Base-by-base conservation (phyloP, 192 early-diverging fungal genomes). In the Paraglomus brasilianum region DNA sequence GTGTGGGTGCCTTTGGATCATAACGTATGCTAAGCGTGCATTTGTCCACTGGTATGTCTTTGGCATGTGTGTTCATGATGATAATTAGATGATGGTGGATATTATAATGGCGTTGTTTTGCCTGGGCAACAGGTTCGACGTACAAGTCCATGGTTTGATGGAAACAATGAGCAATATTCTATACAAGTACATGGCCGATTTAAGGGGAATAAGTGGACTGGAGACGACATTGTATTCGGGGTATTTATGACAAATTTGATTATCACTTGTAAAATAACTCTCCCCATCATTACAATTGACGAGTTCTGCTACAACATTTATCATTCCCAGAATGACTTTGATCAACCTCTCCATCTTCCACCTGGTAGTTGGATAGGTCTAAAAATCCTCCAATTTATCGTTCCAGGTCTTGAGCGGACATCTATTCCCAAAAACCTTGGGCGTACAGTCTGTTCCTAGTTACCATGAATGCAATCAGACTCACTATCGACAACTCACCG, bases 131-230 rank as follows among this genome's bases (percentile, higher is more conserved):
- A 22, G 41, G 69, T 21, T 58, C 72, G 47, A 53, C 39, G 14
- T 51, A 70, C 41, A 49, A 66, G 36, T 1, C 49, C 50, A n/a
- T 76, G 88, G 61, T 92, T 92, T 76, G 85, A 86, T 1, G 79
- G 71, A 8, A 74, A 82, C 46, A 76, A 79, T 24, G 76, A 89
- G 56, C 75, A 84, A 22, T 91, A 89, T 76, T 88, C 88, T 42
- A 78, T 94, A 22, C 89, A 92, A 67, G 72, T 92, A 24, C 82
- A 78, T 17, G 88, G 87, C 24, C 76, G 88, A n/a, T 94, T 92
- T 75, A 89, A 88, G 74, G 77, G 81, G 47, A 82, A 85, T 64
- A 70, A 85, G 63, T 79, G 81, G 77, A 72, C 81, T 4, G 83
- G 83, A 10, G 83, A 88, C 57, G 83, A 90, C 40, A 81, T 93